Percentiles rank a stretch among this genome's conserved stretches.
phyloP scores from a whole-genome alignment of 345 rosid genomes.

The Nasturtium officinale region DNA sequence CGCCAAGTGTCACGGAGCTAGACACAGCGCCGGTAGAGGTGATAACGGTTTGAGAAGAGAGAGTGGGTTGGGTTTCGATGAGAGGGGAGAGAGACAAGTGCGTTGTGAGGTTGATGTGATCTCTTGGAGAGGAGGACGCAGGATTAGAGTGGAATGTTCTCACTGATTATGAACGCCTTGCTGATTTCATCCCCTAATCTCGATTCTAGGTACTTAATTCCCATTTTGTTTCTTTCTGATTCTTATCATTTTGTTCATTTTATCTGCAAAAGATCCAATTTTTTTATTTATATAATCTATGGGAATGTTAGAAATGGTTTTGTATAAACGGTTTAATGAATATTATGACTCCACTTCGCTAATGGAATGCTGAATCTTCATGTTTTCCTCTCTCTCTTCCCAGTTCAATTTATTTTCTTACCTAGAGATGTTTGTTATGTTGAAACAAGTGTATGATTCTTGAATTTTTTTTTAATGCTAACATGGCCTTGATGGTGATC shows the following conservation, averaged over 20 bases:
- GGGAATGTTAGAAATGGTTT: too few species aligned
- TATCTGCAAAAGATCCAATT: neutral
- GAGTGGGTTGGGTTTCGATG: conserved; percentile 40
- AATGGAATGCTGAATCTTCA: too few species aligned
- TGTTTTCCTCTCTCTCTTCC: too few species aligned
- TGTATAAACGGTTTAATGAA: too few species aligned
- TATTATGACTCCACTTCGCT: too few species aligned
- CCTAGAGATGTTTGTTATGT: too few species aligned
- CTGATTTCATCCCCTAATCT: conserved; percentile 95
- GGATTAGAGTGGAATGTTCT: conserved; percentile 86
- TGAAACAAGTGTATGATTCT: neutral
- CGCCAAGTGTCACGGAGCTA: conserved; percentile 29
- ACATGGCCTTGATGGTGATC: conserved; percentile 12
- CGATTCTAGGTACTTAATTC: conserved; percentile 60
- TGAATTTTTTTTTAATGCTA: conserved; percentile 1
- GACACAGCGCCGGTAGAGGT: conserved; percentile 20
- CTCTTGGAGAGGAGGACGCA: conserved; percentile 93
- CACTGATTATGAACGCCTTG: conserved; percentile 92
- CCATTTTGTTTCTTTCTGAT: neutral
- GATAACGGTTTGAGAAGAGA: conserved; percentile 24
- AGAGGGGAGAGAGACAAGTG: conserved; percentile 58
- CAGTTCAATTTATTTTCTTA: too few species aligned
- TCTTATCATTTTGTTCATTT: neutral
- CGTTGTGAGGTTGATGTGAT: conserved; percentile 77
- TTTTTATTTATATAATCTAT: neutral